Evolutionary conservation across 1,139 yeast species (phyloP), one percentile per base, ranked within the genome.

Genomic region (Pichia sp.): DNA sequence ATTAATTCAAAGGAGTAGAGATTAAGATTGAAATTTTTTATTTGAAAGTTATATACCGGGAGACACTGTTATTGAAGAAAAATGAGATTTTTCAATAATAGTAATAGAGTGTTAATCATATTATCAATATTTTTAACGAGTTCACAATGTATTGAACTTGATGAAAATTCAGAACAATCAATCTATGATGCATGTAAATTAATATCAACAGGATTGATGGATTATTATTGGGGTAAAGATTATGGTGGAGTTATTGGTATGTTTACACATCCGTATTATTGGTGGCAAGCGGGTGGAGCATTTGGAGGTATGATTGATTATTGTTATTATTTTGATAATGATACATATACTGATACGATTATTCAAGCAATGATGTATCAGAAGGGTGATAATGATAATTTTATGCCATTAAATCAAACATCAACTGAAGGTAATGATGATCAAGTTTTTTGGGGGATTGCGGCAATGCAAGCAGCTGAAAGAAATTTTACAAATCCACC

Each of bases 241-340:
- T 63, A 68, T 42, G 96, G 96, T 33, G 84, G 88, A 30, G 73
- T 86, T 19, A 64, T 85, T 34, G 97, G 97, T 40, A 79, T 81
- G 91, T 84, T 88, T 60, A 65, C 82, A 1, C 62, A 66, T 59
- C 96, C 96, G 1, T 88, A 88, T 69, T 89, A 88, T 68, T 89
- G 96, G 96, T 88, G 96, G 96, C 91, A 88, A 66, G 95, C 96
- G 28, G 97, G 97, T 56, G 96, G 94, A 50, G 96, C 95, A 5
- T 85, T 88, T 85, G 95, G 95, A 5, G 71, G 84, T 18, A 68
- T 89, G 71, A 63, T 88, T 35, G 96, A 88, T 60, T 83, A 79
- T 60, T 73, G 85, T 65, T 80, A 60, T 55, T 79, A 71, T 56
- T 77, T 85, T 68, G 74, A 83, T 37, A 80, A 86, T 58, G 79